Percentiles rank a stretch among this genome's conserved stretches.
phyloP scores from a whole-genome alignment of 306 rosid genomes.

The Begonia peltatifolia region DNA sequence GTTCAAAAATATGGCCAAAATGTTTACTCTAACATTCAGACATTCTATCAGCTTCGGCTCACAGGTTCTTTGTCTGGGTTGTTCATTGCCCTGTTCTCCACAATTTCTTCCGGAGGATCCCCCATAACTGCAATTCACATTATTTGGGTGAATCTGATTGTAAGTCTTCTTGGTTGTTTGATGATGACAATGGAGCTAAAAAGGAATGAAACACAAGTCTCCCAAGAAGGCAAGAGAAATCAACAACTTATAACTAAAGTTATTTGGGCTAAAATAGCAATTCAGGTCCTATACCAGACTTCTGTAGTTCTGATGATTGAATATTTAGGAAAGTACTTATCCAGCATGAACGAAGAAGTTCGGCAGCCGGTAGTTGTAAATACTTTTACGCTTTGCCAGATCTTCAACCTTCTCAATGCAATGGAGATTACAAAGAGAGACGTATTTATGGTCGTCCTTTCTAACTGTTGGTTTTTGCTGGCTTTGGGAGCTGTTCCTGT shows the following conservation, averaged over 20 bases:
- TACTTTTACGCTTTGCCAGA: constrained; percentile 37
- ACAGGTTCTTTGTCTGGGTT: constrained; percentile 31
- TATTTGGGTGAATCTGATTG: constrained; percentile 37
- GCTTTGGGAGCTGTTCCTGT: constrained; percentile 20
- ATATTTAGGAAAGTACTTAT: constrained; percentile 15
- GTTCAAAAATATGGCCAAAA: constrained; percentile 22
- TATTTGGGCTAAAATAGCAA: constrained; percentile 9
- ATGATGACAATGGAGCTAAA: constrained; percentile 45
- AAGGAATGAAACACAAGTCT: constrained; percentile 7
- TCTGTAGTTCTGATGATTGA: constrained; percentile 21
- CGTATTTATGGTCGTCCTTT: constrained; percentile 13
- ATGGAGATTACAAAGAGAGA: constrained; percentile 22
- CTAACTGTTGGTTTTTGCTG: constrained; percentile 19
- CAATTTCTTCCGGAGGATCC: constrained; percentile 36
- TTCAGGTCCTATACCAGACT: constrained; percentile 38
- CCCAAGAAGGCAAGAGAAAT: constrained; percentile 18
- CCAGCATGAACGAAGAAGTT: constrained; percentile 8
- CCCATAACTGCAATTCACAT: constrained; percentile 33
- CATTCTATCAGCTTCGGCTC: constrained; percentile 40
- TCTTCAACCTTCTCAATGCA: constrained; percentile 30
- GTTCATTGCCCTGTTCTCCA: constrained; percentile 19
- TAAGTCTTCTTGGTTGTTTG: constrained; percentile 29
- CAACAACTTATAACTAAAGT: constrained; percentile 1
- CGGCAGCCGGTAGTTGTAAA: constrained; percentile 42
- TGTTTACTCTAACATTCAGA: constrained; percentile 33